These are phyloP conservation scores for Mycena olivaceomarginata DNA, from an alignment of 768 basidiomycete genomes.

Conservation along the genomic window DNA sequence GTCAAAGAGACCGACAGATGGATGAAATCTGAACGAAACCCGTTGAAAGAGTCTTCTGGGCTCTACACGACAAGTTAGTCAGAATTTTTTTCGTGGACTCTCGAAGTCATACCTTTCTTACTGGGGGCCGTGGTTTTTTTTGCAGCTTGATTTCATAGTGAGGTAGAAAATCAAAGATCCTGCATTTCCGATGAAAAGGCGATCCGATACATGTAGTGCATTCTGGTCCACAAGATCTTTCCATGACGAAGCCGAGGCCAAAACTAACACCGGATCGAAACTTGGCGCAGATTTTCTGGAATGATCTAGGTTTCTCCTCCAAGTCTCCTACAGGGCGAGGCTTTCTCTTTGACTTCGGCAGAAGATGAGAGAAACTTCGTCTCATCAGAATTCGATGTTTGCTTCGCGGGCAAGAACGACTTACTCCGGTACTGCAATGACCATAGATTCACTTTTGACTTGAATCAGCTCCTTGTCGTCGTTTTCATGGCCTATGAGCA, in stretches of 20 bases:
- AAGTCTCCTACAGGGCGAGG: constrained; percentile 42
- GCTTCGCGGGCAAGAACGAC: constrained; percentile 48
- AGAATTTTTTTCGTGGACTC: neutral
- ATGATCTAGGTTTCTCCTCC: constrained; percentile 51
- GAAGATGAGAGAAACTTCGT: constrained; percentile 46
- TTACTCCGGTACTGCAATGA: constrained; percentile 91
- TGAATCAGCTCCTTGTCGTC: constrained; percentile 87
- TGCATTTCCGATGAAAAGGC: constrained; percentile 85
- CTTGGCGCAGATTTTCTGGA: constrained; percentile 88
- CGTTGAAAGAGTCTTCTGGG: constrained; percentile 84
- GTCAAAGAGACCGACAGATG: constrained; percentile 93
- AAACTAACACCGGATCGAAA: constrained; percentile 90
- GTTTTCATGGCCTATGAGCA: constrained; percentile 84
- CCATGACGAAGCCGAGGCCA: constrained; percentile 89
- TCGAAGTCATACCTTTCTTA: constrained; percentile 63
- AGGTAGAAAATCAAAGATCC: constrained; percentile 86
- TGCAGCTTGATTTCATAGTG: constrained; percentile 86
- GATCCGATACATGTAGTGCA: constrained; percentile 78
- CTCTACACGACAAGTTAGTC: constrained; percentile 55
- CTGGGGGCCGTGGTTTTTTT: constrained; percentile 64
- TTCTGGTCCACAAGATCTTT: constrained; percentile 85
- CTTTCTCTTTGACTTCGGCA: constrained; percentile 48
- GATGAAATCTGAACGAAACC: constrained; percentile 95
- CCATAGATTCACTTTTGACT: constrained; percentile 86
- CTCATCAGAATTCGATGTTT: constrained; percentile 6